phyloP scores from a whole-genome alignment of 2,329 filamentous ascomycete genomes.

The Paecilomyces variotii region DNA sequence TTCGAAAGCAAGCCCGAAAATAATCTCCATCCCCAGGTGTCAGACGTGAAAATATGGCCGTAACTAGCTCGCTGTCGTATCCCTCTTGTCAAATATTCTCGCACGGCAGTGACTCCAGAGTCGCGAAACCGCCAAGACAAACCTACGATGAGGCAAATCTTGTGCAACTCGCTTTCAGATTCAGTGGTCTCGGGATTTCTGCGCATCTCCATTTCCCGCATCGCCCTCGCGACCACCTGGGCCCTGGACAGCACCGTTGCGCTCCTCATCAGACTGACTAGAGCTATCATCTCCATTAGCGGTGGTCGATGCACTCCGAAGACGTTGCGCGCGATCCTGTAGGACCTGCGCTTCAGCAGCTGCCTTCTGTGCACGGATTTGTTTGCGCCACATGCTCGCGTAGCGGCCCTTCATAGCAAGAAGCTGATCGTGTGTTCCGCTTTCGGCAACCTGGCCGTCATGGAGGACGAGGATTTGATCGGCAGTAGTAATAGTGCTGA shows the following conservation, averaged over 20 bases:
- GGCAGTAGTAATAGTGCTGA: slow-evolving; percentile 78
- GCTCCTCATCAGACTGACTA: slow-evolving; percentile 42
- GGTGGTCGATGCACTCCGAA: slow-evolving; percentile 33
- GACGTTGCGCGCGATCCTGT: slow-evolving; percentile 34
- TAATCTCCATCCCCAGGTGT: neutral
- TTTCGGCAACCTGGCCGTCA: slow-evolving; percentile 67
- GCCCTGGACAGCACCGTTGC: slow-evolving; percentile 15
- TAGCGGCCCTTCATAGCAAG: slow-evolving; percentile 65
- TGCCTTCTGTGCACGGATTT: slow-evolving; percentile 69
- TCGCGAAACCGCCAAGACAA: neutral
- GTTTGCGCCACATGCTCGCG: slow-evolving; percentile 80
- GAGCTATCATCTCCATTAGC: slow-evolving; percentile 38
- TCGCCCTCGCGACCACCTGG: slow-evolving; percentile 8
- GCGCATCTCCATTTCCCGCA: neutral
- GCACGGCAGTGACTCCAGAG: neutral
- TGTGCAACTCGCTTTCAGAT: neutral
- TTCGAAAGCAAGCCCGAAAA: neutral
- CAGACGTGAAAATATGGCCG: neutral
- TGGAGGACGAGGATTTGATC: slow-evolving; percentile 77
- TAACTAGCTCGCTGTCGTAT: neutral
- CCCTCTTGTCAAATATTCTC: neutral
- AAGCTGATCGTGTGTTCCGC: slow-evolving; percentile 70
- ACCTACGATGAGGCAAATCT: neutral
- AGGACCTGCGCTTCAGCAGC: slow-evolving; percentile 50
- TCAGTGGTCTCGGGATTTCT: neutral